These are phyloP conservation scores for Eugenia klotzschiana DNA, from an alignment of 441 rosid genomes.

Conservation along the genomic window DNA sequence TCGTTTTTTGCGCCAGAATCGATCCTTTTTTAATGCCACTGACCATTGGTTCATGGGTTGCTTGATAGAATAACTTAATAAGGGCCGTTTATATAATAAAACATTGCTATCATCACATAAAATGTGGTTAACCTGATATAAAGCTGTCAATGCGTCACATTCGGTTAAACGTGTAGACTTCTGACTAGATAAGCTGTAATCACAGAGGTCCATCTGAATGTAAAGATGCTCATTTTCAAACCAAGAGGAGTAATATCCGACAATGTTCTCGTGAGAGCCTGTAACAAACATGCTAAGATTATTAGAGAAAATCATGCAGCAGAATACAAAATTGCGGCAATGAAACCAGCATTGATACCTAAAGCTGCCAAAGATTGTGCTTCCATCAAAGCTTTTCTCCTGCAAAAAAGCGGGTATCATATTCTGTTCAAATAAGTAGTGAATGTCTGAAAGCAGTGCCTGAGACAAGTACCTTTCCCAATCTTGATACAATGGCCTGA, in stretches of 20 bases:
- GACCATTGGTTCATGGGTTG: not conserved
- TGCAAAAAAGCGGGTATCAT: constrained; percentile 6
- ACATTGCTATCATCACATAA: not conserved
- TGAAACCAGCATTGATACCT: constrained; percentile 26
- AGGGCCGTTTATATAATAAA: not conserved
- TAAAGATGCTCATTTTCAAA: constrained; percentile 82
- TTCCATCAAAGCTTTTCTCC: constrained; percentile 95
- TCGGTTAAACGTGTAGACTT: constrained; percentile 31
- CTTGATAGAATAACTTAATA: not conserved
- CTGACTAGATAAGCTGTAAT: constrained; percentile 53
- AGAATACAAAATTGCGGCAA: not conserved
- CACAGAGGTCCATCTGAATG: constrained; percentile 92
- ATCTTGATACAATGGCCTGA: constrained; percentile 48
- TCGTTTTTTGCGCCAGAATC: not conserved
- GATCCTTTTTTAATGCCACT: not conserved
- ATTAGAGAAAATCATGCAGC: not conserved
- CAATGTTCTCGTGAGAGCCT: constrained; percentile 73
- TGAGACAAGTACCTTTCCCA: constrained; percentile 45
- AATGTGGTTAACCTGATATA: constrained; percentile 47
- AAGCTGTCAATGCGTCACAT: constrained; percentile 37
- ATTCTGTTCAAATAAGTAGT: not conserved
- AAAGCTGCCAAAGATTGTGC: constrained; percentile 91
- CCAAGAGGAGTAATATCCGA: constrained; percentile 85
- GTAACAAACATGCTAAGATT: not conserved
- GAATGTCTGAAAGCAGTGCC: not conserved